These are phyloP conservation scores for Termitomyces sp. DNA, from an alignment of 768 basidiomycete genomes.

Conservation along the genomic window DNA sequence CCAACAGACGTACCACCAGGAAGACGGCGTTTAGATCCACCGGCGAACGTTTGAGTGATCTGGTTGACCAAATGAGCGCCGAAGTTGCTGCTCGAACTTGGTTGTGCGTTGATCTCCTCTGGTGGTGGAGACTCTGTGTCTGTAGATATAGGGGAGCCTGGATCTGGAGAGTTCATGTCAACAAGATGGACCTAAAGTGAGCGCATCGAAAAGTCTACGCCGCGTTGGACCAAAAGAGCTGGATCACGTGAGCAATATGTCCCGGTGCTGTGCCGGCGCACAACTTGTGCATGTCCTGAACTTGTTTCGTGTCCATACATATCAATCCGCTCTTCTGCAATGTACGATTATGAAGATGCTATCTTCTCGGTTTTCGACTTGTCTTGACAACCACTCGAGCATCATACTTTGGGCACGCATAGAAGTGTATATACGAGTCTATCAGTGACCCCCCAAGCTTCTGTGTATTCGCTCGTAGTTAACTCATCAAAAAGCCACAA, in stretches of 20 bases:
- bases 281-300: no score
- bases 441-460: not conserved
- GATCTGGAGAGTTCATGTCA: slow-evolving; percentile 37
- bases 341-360: not conserved
- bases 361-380: not conserved
- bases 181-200: not conserved
- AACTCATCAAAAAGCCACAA: not conserved
- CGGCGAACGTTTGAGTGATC: slow-evolving; percentile 26
- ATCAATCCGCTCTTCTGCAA: no score
- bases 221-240: not conserved
- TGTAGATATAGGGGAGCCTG: slow-evolving; percentile 34
- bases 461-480: not conserved
- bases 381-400: not conserved
- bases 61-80: slow-evolving; percentile 23
- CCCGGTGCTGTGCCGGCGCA: no score
- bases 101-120: slow-evolving; percentile 27
- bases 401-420: not conserved
- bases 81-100: slow-evolving; percentile 7
- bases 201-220: not conserved
- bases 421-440: no score
- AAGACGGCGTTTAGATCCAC: slow-evolving; percentile 44
- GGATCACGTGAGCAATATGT: not conserved
- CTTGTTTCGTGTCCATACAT: no score
- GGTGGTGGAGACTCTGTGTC: slow-evolving; percentile 38
- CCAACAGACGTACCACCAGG: slow-evolving; percentile 40